Evolutionary conservation across 352 stramenopile species (phyloP), one percentile per base, ranked within the genome.

Genomic region (Phytophthora meadii): DNA sequence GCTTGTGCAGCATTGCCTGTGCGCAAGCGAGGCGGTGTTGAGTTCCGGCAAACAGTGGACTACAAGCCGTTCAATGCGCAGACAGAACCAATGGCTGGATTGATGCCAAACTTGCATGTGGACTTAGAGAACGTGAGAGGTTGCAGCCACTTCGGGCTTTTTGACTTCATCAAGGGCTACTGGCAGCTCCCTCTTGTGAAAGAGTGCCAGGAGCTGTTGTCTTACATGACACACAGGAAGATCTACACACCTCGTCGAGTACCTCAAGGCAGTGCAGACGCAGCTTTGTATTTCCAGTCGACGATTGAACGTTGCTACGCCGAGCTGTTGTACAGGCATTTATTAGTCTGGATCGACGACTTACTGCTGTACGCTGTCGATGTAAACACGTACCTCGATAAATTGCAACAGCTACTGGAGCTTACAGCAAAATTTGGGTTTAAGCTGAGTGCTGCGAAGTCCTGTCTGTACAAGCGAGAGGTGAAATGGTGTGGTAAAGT

Each of bases 321-420:
- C 3, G 34, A 15, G n/a, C 37, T 68, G 9, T 19, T 79, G 14
- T 72, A 69, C 47, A 30, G 61, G 32, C 41, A 58, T 17, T 39
- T 76, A 12, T 39, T 80, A 22, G 30, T 75, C 2, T 82, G 70
- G 62, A 73, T 82, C 14, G 74, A 78, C 24, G 57, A 78, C 37
- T 19, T 82, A 2, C 47, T 83, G 5, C 17, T 80, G 11, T 73
- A 68, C 37, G 61, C 64, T 17, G 32, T n/a, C 2, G 56, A 70
- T 30, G 55, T 70, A n/a, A 45, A 68, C 11, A 67, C 37, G 8
- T 79, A 72, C 55, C 39, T 77, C 4, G 27, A 52, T 5, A 70
- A 69, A 24, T 52, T 71, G n/a, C 47, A 70, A 7, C 1, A 66
- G 44, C 22, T 79, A 9, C 59, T 82, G 8, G 24, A 44, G 17